Percentiles rank a stretch among this genome's conserved stretches.
Evolutionary conservation across 768 basidiomycete genomes (phyloP).

Genomic region (Suillus luteus): DNA sequence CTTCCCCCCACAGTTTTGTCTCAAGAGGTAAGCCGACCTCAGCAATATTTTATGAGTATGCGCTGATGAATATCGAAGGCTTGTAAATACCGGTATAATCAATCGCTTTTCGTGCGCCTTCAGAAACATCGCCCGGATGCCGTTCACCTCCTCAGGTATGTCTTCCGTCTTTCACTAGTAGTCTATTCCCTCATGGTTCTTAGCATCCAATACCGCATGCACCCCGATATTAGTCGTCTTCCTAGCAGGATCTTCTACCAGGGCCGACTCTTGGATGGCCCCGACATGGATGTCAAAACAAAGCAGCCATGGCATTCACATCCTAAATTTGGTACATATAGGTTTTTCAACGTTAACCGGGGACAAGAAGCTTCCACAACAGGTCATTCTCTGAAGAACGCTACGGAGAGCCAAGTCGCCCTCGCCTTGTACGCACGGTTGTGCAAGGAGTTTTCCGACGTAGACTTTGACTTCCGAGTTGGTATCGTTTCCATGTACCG

Average conservation of each 20-base stretch:
- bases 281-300: constrained; percentile 84
- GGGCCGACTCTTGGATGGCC: constrained; percentile 79
- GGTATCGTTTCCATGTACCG: constrained; percentile 94
- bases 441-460: constrained; percentile 57
- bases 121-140: constrained; percentile 78
- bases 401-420: constrained; percentile 71
- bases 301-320: constrained; percentile 83
- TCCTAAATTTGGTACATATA: constrained; percentile 79
- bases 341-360: constrained; percentile 79
- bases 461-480: constrained; percentile 56
- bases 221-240: constrained; percentile 89
- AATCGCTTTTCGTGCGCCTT: constrained; percentile 90
- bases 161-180: constrained; percentile 1
- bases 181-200: constrained; percentile 7
- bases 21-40: constrained; percentile 44
- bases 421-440: constrained; percentile 76
- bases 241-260: constrained; percentile 90
- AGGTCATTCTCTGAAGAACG: constrained; percentile 77
- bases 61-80: constrained; percentile 45
- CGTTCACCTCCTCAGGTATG: constrained; percentile 86
- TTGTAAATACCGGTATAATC: constrained; percentile 74
- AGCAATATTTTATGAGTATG: constrained; percentile 28
- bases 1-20: constrained; percentile 92
- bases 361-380: constrained; percentile 59
- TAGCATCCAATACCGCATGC: constrained; percentile 99